Conservation (phyloP, 2,329 filamentous ascomycete species). For the Ramularia collo-cygni region DNA sequence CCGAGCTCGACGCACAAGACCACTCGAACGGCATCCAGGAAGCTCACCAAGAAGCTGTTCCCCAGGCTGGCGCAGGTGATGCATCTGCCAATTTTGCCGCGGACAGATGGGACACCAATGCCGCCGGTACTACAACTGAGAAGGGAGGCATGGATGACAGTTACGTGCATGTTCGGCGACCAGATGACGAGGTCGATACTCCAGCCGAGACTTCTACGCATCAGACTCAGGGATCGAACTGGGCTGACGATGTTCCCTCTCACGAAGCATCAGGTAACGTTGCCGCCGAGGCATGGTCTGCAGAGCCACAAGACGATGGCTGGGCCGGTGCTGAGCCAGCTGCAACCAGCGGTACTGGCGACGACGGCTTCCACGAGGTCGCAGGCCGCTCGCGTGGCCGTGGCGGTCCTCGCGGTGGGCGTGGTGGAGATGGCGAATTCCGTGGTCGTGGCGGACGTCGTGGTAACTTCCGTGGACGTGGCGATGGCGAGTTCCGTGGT, state of each 20-base stretch:
- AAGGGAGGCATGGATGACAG: conserved; percentile 52
- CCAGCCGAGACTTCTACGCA: conserved; percentile 53
- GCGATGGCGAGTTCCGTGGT: conserved; percentile 28
- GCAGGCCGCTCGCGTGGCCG: conserved; percentile 21
- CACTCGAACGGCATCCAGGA: conserved; percentile 29
- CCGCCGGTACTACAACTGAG: conserved; percentile 38
- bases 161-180: conserved; percentile 70
- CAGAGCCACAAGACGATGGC: conserved; percentile 36
- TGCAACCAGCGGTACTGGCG: conserved; percentile 30
- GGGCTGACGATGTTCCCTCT: conserved; percentile 62
- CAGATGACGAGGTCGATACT: conserved; percentile 67
- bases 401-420: conserved; percentile 26
- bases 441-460: conserved; percentile 24
- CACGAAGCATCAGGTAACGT: conserved; percentile 24
- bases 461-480: conserved; percentile 21
- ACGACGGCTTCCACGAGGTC: conserved; percentile 69
- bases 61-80: conserved; percentile 35
- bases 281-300: conserved; percentile 28
- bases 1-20: conserved; percentile 53
- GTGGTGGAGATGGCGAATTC: conserved; percentile 33
- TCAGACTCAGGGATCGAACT: conserved; percentile 53
- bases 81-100: conserved; percentile 48
- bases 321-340: conserved; percentile 13
- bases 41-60: conserved; percentile 27
- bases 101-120: conserved; percentile 58